phyloP scores from a whole-genome alignment of 2,329 filamentous ascomycete species.

The Paecilomyces formosus region DNA sequence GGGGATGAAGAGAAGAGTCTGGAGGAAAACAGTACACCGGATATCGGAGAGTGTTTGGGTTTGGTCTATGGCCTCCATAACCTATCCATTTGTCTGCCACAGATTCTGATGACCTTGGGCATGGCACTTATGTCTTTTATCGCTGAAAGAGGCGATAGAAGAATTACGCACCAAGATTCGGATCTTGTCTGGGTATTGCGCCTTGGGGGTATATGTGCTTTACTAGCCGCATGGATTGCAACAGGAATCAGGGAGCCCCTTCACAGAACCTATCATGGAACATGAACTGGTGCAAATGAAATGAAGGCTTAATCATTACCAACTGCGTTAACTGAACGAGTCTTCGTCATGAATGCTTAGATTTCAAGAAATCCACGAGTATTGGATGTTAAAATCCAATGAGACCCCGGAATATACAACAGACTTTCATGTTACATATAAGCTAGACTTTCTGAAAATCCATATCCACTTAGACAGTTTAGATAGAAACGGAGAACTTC shows the following conservation, averaged over 20 bases:
- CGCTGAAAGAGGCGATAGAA: neutral
- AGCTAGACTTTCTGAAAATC: neutral
- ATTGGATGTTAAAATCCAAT: too few relatives aligned
- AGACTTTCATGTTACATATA: neutral
- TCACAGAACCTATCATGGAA: neutral
- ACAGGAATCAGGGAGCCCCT: neutral
- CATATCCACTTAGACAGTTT: neutral
- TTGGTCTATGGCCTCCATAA: neutral
- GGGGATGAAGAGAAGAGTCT: neutral
- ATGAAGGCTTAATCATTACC: too few relatives aligned
- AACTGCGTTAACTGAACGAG: too few relatives aligned
- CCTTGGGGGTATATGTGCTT: neutral
- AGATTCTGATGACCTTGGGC: neutral
- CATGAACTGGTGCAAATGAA: neutral
- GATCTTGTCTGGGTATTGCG: neutral
- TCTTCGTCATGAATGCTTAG: too few relatives aligned
- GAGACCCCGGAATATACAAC: too few relatives aligned
- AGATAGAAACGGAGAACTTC: slow-evolving; percentile 15
- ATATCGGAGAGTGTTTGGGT: neutral
- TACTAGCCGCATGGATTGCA: neutral
- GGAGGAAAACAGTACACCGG: neutral
- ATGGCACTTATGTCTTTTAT: neutral
- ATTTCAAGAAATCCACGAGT: too few relatives aligned
- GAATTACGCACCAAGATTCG: neutral
- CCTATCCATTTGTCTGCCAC: neutral